Conservation (phyloP, 2,329 filamentous ascomycete genomes). For the Phyllachora maydis region DNA sequence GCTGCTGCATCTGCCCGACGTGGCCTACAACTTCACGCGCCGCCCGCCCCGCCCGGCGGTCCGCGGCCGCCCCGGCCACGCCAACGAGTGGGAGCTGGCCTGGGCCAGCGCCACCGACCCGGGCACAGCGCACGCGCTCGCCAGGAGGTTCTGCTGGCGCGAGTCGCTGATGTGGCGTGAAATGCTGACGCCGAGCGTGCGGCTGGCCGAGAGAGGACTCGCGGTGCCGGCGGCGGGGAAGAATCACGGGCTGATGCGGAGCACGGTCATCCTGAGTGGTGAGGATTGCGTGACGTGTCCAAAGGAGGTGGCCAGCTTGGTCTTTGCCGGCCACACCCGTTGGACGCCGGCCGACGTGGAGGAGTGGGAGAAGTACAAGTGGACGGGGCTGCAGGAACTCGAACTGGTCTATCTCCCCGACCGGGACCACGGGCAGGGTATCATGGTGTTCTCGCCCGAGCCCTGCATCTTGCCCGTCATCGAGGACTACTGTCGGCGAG, state of each 20-base stretch:
- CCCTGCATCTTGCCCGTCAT: constrained; percentile 2
- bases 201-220: neutral
- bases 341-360: neutral
- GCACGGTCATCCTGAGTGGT: constrained; percentile 7
- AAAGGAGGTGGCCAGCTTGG: constrained; percentile 8
- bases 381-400: constrained; percentile 8
- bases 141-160: constrained; percentile 50
- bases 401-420: constrained; percentile 8
- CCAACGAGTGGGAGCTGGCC: constrained; percentile 52
- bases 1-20: constrained; percentile 45
- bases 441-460: constrained; percentile 2
- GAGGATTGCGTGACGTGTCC: constrained; percentile 7
- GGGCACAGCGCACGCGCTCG: constrained; percentile 41
- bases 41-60: constrained; percentile 16
- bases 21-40: constrained; percentile 51
- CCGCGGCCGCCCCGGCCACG: constrained; percentile 3
- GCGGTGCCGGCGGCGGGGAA: too few relatives aligned
- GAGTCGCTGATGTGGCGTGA: constrained; percentile 53
- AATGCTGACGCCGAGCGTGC: constrained; percentile 18
- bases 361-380: constrained; percentile 3
- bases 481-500: neutral
- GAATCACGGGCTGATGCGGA: constrained; percentile 3
- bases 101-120: constrained; percentile 51
- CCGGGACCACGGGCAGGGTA: constrained; percentile 7
- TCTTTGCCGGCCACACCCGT: constrained; percentile 6